Evolutionary conservation across 768 basidiomycete species (phyloP).

Genomic region (Ephemerocybe angulata): DNA sequence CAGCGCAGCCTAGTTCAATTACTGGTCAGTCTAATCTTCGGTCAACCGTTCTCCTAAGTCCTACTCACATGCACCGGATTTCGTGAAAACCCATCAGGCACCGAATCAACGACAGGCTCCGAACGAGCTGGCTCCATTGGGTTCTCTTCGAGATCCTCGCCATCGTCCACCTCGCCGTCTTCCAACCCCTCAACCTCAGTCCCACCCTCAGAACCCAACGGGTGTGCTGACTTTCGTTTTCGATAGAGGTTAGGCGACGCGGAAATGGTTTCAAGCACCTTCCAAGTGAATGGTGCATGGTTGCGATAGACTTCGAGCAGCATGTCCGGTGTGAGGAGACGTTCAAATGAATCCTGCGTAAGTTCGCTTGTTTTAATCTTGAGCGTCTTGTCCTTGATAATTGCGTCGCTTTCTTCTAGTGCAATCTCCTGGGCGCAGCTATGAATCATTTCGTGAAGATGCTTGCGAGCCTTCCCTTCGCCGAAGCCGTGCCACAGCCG

Average conservation of each 20-base stretch:
- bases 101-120: constrained; percentile 2
- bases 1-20: constrained; percentile 1
- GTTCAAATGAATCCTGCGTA: background rate
- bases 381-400: background rate
- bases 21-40: background rate
- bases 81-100: constrained; percentile 17
- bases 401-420: background rate
- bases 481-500: background rate
- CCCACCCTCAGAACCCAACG: background rate
- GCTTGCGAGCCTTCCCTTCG: background rate
- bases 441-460: constrained; percentile 1
- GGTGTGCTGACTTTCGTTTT: background rate
- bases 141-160: constrained; percentile 15
- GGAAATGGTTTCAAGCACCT: background rate
- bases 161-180: constrained; percentile 9
- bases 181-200: background rate
- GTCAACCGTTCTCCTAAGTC: background rate
- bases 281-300: background rate
- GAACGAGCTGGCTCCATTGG: constrained; percentile 11
- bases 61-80: constrained; percentile 21
- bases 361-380: constrained; percentile 1
- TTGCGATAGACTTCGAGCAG: background rate
- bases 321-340: background rate
- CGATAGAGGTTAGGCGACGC: constrained; percentile 1
- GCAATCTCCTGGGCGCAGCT: background rate